phyloP scores from a whole-genome alignment of 805 yeast species.

The Candida koratica region DNA sequence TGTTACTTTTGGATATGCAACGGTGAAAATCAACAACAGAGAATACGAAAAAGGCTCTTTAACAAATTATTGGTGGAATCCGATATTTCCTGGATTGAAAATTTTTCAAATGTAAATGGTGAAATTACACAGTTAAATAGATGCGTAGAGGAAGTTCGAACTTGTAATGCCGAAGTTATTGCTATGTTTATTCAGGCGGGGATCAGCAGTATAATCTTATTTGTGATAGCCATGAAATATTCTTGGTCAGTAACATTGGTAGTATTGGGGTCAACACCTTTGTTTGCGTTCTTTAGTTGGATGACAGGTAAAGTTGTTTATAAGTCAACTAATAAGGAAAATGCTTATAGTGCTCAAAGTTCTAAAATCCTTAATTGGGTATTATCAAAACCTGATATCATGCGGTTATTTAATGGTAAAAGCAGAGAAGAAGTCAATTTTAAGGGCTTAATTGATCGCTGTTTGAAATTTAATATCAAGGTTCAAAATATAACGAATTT shows the following conservation, averaged over 20 bases:
- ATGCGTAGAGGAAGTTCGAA: conserved; percentile 68
- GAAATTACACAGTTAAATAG: conserved; percentile 61
- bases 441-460: conserved; percentile 27
- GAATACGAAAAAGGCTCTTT: conserved; percentile 50
- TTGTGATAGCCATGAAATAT: conserved; percentile 64
- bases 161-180: conserved; percentile 63
- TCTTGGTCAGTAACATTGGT: conserved; percentile 86
- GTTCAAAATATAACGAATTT: conserved; percentile 46
- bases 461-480: conserved; percentile 38
- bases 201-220: conserved; percentile 50
- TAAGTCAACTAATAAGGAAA: conserved; percentile 51
- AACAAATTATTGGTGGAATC: conserved; percentile 43
- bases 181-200: conserved; percentile 53
- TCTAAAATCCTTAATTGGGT: conserved; percentile 71
- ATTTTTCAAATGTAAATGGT: conserved; percentile 54
- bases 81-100: conserved; percentile 59
- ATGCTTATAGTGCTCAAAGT: conserved; percentile 49
- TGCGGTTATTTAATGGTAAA: conserved; percentile 60
- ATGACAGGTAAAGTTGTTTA: conserved; percentile 51
- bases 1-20: conserved; percentile 59
- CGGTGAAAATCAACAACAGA: conserved; percentile 66
- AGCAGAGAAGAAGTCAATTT: conserved; percentile 47
- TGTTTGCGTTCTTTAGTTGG: conserved; percentile 49
- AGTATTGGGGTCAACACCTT: conserved; percentile 69
- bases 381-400: conserved; percentile 53